Base-by-base conservation (phyloP, 139 green algal species). In the Raphidocelis subcapitata region DNA sequence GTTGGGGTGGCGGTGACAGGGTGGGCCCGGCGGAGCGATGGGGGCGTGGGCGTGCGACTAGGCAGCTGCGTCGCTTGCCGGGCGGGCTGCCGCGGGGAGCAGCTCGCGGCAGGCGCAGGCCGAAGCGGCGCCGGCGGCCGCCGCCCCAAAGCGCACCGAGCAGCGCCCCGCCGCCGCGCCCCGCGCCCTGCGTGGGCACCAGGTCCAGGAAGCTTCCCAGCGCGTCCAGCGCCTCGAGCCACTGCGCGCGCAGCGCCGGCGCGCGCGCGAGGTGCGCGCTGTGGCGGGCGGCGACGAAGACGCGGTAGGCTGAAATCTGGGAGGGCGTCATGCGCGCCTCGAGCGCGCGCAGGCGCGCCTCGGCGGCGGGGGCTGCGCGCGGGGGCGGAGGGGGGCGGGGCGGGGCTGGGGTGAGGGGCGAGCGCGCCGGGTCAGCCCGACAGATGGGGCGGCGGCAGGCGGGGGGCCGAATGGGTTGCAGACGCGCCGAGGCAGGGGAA, bases 151-250 rank as follows among this genome's bases (percentile, higher is more conserved):
- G 12, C 41, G 41, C 41, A 49, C 41, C 41, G 8, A 12, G 8
- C 12, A 49, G 41, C 41, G 8, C 41, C 12, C 41, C 41, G 41
- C 41, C 41, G 8, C 41, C 41, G 41, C 41, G 41, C 41, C 12
- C 41, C 41, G 41, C 41, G 41, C 41, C 41, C 41, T 49, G 41
- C 41, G 41, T 49, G 26, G 70, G 70, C 20, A 77, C 52, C 1
- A 77, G n/a, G 52, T 77, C 70, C 24, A 77, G 59, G 69, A 77
- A 77, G 36, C 70, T 52, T 37, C 70, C 70, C 46, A 77, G 33
- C 2, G 46, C 62, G 46, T 77, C 70, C 61, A 77, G 29, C 23
- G 49, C 70, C 33, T 71, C 70, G 3, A 77, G 57, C 70, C 70
- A 77, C 32, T 77, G 70, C 46, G 52, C 44, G 32, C 62, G 31